A percentile compares a stretch with the other conserved stretches of the same genome.
These are phyloP conservation scores for Amaranthus tricolor DNA, from an alignment of 179 eudicot genomes.

Conservation along the genomic window DNA sequence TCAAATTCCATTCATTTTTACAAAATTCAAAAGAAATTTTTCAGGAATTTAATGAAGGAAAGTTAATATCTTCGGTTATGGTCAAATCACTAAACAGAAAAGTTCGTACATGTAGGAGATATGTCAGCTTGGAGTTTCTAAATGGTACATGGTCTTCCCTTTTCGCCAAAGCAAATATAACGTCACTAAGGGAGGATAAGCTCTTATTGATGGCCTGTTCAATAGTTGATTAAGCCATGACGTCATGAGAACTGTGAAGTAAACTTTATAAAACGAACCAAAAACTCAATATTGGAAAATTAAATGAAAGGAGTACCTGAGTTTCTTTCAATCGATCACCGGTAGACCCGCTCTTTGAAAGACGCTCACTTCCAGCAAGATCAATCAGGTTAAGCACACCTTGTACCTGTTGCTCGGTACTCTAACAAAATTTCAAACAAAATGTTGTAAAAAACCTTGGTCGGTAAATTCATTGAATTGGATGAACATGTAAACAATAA, in stretches of 20 bases:
- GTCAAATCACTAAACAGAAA: neutral
- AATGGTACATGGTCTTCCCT: slow-evolving; percentile 92
- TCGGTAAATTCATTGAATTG: neutral
- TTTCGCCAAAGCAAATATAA: slow-evolving; percentile 81
- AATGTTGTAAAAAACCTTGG: neutral
- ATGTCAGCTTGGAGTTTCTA: slow-evolving; percentile 90
- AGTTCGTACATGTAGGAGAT: slow-evolving; percentile 80
- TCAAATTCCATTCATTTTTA: neutral
- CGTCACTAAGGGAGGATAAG: slow-evolving; percentile 86
- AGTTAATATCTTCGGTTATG: too few species aligned
- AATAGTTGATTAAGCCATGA: neutral
- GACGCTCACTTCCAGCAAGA: slow-evolving; percentile 98
- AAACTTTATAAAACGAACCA: neutral
- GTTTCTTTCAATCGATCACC: slow-evolving; percentile 95
- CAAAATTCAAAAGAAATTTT: neutral
- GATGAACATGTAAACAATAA: neutral
- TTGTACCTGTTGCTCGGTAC: slow-evolving; percentile 94
- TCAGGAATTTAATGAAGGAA: neutral
- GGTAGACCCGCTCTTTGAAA: slow-evolving; percentile 92
- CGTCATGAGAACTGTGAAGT: neutral
- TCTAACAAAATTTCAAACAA: slow-evolving; percentile 33
- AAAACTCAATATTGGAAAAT: neutral
- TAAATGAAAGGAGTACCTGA: slow-evolving; percentile 43
- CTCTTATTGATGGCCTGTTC: slow-evolving; percentile 88
- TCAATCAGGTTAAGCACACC: slow-evolving; percentile 89